Base-by-base conservation (phyloP, 129 eudicot genomes). In the Pulicaria dysenterica region DNA sequence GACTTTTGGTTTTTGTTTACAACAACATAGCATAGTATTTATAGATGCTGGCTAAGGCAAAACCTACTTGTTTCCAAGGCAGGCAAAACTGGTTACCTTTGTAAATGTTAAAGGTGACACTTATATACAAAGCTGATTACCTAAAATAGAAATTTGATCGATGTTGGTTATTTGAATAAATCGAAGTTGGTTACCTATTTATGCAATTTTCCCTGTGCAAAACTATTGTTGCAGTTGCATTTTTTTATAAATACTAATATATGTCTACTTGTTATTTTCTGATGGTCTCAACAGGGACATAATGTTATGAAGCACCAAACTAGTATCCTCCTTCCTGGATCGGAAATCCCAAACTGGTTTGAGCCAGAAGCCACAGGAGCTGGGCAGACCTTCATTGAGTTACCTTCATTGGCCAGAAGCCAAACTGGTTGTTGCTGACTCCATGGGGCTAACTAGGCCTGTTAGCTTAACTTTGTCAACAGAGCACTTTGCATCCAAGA, bases 401-500 rank as follows among this genome's bases (percentile, higher is more conserved):
- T 67, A 15, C 73, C 47, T n/a, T n/a, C n/a, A n/a, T n/a, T n/a
- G n/a, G n/a, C n/a, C n/a, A n/a, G n/a, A n/a, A n/a, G n/a, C 13
- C 4, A 8, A 49, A 67, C 36, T 67, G 73, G 73, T 48, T 31
- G 72, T 67, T 31, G 72, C 72, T 13, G 72, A 67, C 72, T 48
- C 49, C 58, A 47, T 67, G 73, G 60, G 73, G 45, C 45, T 67
- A 49, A 67, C 73, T 13, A 67, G 60, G 47, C 73, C 60, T 48
- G 15, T 67, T 47, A 67, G 60, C 44, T 67, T 67, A 39, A 67
- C 73, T 11, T 67, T 67, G 47, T 67, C 73, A 49, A 67, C 73
- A 36, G 16, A 67, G 60, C 60, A 8, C 60, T 12, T 67, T 67
- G 13, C 60, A 10, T 49, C 47, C 13, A 49, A 2, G 16, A 49